Conservation (phyloP, 495 filamentous ascomycete species). For the Annulohypoxylon moriforme region DNA sequence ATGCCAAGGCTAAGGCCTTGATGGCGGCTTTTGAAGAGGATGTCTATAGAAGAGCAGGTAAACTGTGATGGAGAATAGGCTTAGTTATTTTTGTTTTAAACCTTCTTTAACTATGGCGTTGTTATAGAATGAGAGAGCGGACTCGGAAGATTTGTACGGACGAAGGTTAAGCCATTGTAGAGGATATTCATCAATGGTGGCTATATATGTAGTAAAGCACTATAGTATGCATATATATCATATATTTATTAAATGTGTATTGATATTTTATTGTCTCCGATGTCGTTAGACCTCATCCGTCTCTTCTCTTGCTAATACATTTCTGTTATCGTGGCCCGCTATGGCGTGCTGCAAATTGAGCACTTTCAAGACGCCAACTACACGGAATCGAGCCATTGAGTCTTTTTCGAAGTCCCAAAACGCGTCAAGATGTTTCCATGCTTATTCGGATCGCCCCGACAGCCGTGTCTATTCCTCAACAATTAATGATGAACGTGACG, state of each 20-base stretch:
- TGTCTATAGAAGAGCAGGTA: constrained; percentile 35
- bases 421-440: not conserved
- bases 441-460: constrained; percentile 28
- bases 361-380: not conserved
- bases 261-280: constrained; percentile 31
- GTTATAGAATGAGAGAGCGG: not conserved
- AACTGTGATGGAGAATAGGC: constrained; percentile 5
- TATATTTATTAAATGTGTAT: not conserved
- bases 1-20: constrained; percentile 32
- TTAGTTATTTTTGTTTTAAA: not conserved
- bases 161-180: not conserved
- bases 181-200: not conserved
- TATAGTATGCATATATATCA: not conserved
- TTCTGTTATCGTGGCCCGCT: constrained; percentile 35
- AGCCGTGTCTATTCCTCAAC: constrained; percentile 5
- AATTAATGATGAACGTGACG: not conserved
- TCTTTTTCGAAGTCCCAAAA: not conserved
- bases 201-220: not conserved
- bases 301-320: constrained; percentile 7
- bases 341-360: constrained; percentile 32
- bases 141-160: not conserved
- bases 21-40: constrained; percentile 50
- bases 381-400: constrained; percentile 15
- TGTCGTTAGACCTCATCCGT: constrained; percentile 26
- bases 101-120: not conserved